phyloP scores from a whole-genome alignment of 2,329 filamentous ascomycete genomes.

The Scolecobasidium constrictum region DNA sequence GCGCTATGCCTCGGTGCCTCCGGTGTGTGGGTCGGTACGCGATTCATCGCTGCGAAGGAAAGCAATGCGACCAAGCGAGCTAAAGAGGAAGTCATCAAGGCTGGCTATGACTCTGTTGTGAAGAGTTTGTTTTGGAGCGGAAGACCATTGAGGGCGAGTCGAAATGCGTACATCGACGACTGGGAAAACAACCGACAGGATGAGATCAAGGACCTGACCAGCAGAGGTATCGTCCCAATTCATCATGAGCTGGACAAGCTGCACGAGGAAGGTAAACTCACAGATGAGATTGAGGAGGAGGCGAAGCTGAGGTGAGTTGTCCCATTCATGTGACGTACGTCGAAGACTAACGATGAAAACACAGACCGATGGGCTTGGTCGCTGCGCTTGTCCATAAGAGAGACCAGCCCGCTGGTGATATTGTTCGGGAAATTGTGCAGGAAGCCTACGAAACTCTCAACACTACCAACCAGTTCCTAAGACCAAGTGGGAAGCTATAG shows the following conservation, averaged over 20 bases:
- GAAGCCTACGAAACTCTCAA: constrained; percentile 13
- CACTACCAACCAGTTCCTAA: not conserved
- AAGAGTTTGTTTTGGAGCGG: constrained; percentile 17
- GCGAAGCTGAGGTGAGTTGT: constrained; percentile 16
- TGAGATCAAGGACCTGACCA: constrained; percentile 18
- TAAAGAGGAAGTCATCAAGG: constrained; percentile 17
- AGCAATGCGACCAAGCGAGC: constrained; percentile 14
- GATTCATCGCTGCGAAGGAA: constrained; percentile 17
- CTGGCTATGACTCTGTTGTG: constrained; percentile 17
- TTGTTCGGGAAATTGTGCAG: constrained; percentile 18
- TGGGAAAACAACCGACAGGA: constrained; percentile 18
- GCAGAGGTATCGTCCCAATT: constrained; percentile 16
- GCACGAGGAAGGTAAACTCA: constrained; percentile 18
- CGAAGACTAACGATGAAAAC: not conserved
- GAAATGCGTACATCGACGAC: constrained; percentile 17
- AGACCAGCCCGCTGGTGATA: constrained; percentile 16
- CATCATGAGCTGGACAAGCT: constrained; percentile 17
- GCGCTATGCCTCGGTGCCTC: constrained; percentile 19
- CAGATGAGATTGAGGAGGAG: constrained; percentile 20
- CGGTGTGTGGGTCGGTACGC: constrained; percentile 20
- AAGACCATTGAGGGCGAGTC: constrained; percentile 16
- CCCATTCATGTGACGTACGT: no score
- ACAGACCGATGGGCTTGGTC: constrained; percentile 18
- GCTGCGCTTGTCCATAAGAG: constrained; percentile 17
- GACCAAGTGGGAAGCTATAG: not conserved